Evolutionary conservation across 2,329 filamentous ascomycete genomes (phyloP).

Genomic region (Fusarium multiceps): DNA sequence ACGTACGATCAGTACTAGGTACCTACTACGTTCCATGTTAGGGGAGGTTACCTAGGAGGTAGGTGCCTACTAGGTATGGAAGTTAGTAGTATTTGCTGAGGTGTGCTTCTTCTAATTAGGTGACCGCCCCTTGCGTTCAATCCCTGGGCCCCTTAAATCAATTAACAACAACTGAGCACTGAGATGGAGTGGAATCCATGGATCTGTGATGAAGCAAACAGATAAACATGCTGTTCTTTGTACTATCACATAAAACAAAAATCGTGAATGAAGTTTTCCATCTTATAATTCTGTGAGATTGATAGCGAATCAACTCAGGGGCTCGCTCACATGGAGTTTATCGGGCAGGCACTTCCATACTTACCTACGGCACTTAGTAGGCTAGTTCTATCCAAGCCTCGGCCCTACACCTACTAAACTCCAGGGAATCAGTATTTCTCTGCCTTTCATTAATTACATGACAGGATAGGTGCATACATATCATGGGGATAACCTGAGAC

Average conservation of each 20-base stretch:
- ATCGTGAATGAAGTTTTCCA: not conserved
- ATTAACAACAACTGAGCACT: conserved; percentile 10
- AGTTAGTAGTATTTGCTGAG: not conserved
- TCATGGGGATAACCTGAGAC: conserved; percentile 7
- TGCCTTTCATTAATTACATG: not conserved
- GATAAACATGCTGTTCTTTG: not conserved
- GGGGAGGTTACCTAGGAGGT: no score
- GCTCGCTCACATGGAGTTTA: conserved; percentile 1
- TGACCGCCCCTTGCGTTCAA: not conserved
- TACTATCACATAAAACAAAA: not conserved
- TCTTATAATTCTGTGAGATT: not conserved
- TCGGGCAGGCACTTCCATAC: not conserved
- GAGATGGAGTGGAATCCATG: not conserved
- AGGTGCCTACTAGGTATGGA: no score
- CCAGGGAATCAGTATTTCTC: not conserved
- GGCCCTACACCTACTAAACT: conserved; percentile 1
- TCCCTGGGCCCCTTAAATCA: conserved; percentile 15
- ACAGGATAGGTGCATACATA: not conserved
- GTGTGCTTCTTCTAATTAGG: not conserved
- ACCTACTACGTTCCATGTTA: no score
- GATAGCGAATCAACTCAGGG: conserved; percentile 31
- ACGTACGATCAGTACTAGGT: no score
- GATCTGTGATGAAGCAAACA: not conserved
- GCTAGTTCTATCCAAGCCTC: conserved; percentile 15
- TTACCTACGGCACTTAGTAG: not conserved